A percentile compares a stretch with the other conserved stretches of the same genome.
Conservation (phyloP, 371 early-diverging fungal genomes). For the Massospora cicadina region DNA sequence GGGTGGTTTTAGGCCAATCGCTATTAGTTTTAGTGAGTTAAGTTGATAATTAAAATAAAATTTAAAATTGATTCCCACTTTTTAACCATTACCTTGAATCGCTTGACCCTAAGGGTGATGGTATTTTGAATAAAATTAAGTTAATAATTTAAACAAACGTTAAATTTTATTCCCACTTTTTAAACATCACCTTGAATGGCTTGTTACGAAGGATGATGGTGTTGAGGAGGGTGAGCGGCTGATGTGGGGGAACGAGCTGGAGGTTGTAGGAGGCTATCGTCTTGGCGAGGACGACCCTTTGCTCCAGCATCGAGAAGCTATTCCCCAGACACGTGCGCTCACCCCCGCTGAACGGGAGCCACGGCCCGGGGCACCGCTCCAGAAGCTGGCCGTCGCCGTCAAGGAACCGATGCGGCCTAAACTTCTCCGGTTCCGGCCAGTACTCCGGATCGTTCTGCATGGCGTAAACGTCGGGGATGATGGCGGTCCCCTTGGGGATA, state of each 20-base stretch:
- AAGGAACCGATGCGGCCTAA: conserved; percentile 19
- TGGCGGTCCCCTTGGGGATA: conserved; percentile 14
- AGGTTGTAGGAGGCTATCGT: not conserved
- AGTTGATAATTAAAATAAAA: too few relatives aligned
- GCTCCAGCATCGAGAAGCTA: not conserved
- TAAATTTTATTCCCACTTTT: not conserved
- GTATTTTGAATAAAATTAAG: too few relatives aligned
- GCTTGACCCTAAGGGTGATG: too few relatives aligned
- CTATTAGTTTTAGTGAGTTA: too few relatives aligned
- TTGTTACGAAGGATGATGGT: not conserved
- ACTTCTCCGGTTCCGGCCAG: conserved; percentile 18
- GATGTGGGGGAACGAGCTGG: not conserved
- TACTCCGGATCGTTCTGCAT: conserved; percentile 17
- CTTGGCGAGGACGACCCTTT: not conserved
- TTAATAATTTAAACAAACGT: too few relatives aligned
- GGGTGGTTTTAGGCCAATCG: too few relatives aligned
- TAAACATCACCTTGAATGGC: not conserved
- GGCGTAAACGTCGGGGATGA: conserved; percentile 13
- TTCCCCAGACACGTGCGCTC: not conserved
- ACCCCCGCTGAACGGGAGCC: conserved; percentile 7
- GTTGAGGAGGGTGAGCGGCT: not conserved
- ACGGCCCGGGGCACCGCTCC: not conserved
- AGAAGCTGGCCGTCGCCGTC: not conserved
- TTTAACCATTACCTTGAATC: too few relatives aligned
- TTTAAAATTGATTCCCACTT: too few relatives aligned